These are phyloP conservation scores for Phytophthora brassicae DNA, from an alignment of 352 stramenopile genomes.

Conservation along the genomic window DNA sequence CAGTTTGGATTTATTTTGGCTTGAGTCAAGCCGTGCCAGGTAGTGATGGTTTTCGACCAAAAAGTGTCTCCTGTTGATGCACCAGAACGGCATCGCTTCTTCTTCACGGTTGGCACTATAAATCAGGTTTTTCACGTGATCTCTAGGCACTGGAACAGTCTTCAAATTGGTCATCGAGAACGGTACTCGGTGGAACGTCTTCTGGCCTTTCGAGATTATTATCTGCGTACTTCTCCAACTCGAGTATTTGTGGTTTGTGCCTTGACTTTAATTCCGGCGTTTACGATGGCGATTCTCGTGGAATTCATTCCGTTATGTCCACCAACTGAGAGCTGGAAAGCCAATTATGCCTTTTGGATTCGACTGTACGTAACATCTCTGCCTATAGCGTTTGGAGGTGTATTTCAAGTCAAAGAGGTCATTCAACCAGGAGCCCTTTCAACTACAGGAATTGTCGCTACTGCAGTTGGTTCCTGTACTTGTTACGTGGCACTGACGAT, in stretches of 20 bases:
- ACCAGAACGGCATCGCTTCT: not conserved
- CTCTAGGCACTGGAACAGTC: not conserved
- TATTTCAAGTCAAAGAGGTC: conserved; percentile 11
- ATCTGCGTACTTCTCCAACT: not conserved
- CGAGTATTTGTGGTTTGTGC: conserved; percentile 3
- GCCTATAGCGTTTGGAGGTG: conserved; percentile 4
- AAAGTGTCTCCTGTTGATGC: not conserved
- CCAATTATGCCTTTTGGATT: conserved; percentile 21
- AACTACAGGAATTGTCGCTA: not conserved
- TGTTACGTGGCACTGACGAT: conserved; percentile 19
- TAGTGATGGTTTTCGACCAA: too few relatives aligned
- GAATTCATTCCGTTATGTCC: conserved; percentile 26
- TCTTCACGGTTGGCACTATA: not conserved
- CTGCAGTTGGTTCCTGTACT: conserved; percentile 9
- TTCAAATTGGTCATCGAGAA: conserved; percentile 13
- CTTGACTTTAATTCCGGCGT: conserved; percentile 1
- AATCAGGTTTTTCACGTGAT: not conserved
- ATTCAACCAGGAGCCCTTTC: conserved; percentile 5
- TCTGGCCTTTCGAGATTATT: conserved; percentile 13
- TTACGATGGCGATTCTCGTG: conserved; percentile 7
- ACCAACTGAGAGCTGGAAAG: conserved; percentile 15
- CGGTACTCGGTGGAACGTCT: conserved; percentile 10
- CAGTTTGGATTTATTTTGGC: too few relatives aligned
- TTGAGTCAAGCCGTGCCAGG: too few relatives aligned
- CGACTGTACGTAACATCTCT: conserved; percentile 6